Evolutionary conservation across 2,329 filamentous ascomycete genomes (phyloP).

Genomic region (Chaetothyriales sp.): DNA sequence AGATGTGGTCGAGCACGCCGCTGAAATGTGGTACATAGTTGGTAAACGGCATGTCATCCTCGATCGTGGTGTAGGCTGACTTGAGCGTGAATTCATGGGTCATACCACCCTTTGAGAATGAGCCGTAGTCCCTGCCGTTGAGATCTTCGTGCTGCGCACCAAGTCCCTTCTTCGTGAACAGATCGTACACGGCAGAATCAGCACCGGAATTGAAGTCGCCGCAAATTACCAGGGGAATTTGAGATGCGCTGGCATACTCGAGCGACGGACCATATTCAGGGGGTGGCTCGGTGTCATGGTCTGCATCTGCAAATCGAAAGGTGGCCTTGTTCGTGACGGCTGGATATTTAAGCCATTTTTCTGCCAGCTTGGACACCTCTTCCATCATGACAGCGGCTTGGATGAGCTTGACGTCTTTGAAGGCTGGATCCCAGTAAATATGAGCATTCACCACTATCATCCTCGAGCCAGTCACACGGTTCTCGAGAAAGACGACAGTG

Average conservation of each 20-base stretch:
- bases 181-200: slow-evolving; percentile 78
- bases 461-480: slow-evolving; percentile 73
- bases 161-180: slow-evolving; percentile 68
- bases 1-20: slow-evolving; percentile 91
- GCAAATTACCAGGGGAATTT: slow-evolving; percentile 81
- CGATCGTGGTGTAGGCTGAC: slow-evolving; percentile 68
- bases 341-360: slow-evolving; percentile 67
- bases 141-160: slow-evolving; percentile 68
- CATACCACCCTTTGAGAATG: slow-evolving; percentile 83
- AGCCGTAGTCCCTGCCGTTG: slow-evolving; percentile 69
- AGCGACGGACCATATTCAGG: slow-evolving; percentile 63
- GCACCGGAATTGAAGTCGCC: slow-evolving; percentile 90
- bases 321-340: slow-evolving; percentile 62
- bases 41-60: slow-evolving; percentile 73
- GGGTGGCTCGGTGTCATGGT: slow-evolving; percentile 36
- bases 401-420: slow-evolving; percentile 88
- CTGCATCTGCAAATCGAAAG: slow-evolving; percentile 37
- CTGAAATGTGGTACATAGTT: slow-evolving; percentile 93
- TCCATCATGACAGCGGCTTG: slow-evolving; percentile 95
- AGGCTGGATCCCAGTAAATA: slow-evolving; percentile 82
- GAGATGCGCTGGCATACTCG: slow-evolving; percentile 70
- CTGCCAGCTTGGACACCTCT: slow-evolving; percentile 68
- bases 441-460: slow-evolving; percentile 90
- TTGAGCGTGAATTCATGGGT: slow-evolving; percentile 87
- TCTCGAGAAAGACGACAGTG: slow-evolving; percentile 82